A percentile compares a stretch with the other conserved stretches of the same genome.
phyloP scores from a whole-genome alignment of 805 yeast species.

The Candida qinlingensis region DNA sequence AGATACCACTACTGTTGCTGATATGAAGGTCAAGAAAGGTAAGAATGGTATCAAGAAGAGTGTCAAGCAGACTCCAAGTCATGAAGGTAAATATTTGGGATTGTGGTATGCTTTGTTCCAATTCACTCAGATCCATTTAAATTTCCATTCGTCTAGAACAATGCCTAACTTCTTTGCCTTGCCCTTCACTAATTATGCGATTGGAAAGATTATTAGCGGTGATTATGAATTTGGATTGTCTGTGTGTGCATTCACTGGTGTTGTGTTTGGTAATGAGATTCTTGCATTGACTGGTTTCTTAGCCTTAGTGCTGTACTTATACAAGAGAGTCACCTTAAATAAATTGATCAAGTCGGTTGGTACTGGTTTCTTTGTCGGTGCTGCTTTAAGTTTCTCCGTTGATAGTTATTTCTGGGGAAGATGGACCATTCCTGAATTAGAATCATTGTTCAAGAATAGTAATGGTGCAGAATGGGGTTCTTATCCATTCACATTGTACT shows the following conservation, averaged over 20 bases:
- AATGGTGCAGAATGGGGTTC: constrained; percentile 78
- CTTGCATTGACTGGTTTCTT: constrained; percentile 49
- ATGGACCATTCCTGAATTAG: constrained; percentile 66
- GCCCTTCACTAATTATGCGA: constrained; percentile 59
- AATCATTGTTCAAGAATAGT: constrained; percentile 60
- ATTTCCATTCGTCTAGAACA: constrained; percentile 77
- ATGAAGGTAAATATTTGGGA: constrained; percentile 30
- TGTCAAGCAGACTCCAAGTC: constrained; percentile 10
- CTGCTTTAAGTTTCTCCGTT: constrained; percentile 38
- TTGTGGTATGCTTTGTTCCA: constrained; percentile 57
- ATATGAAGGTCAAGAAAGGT: neutral
- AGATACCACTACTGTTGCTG: neutral
- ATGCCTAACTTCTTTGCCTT: constrained; percentile 79
- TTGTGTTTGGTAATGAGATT: constrained; percentile 70
- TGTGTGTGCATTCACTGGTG: constrained; percentile 55
- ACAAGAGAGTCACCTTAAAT: constrained; percentile 40
- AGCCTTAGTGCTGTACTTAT: constrained; percentile 38
- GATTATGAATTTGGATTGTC: constrained; percentile 40
- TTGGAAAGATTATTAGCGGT: constrained; percentile 47
- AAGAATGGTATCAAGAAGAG: constrained; percentile 8
- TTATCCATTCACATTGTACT: constrained; percentile 70
- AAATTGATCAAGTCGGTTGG: constrained; percentile 35
- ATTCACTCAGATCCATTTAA: constrained; percentile 69
- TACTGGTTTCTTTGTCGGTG: constrained; percentile 50
- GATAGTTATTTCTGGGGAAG: constrained; percentile 77